Evolutionary conservation across 1,284 basidiomycete species (phyloP).

Genomic region (Moesziomyces sp.): DNA sequence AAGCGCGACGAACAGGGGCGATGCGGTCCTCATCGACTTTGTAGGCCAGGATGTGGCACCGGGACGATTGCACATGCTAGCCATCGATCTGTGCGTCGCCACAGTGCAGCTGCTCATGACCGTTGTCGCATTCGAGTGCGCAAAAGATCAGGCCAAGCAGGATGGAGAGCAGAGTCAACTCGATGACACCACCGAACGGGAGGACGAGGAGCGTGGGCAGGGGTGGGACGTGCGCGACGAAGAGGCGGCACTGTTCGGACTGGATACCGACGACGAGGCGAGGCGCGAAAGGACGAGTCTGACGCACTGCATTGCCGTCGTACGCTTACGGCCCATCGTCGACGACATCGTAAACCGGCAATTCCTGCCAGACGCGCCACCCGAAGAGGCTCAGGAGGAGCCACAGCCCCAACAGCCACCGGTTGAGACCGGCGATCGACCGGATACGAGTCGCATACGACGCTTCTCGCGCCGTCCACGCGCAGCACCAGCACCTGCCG

Average conservation of each 20-base stretch:
- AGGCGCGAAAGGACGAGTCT: conserved; percentile 21
- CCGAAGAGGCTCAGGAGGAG: conserved; percentile 1
- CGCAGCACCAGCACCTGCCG: background rate
- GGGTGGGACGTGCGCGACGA: conserved; percentile 45
- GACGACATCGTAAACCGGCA: conserved; percentile 26
- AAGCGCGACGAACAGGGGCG: conserved; percentile 5
- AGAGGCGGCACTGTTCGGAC: conserved; percentile 31
- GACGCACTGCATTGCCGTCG: conserved; percentile 39
- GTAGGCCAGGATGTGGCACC: conserved; percentile 43
- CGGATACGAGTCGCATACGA: conserved; percentile 31
- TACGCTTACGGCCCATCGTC: conserved; percentile 18
- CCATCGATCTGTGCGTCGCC: conserved; percentile 33
- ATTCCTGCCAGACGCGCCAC: conserved; percentile 7
- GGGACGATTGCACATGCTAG: conserved; percentile 39
- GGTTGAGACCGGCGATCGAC: conserved; percentile 1
- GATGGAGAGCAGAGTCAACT: conserved; percentile 33
- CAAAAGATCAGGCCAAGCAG: conserved; percentile 28
- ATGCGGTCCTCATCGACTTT: conserved; percentile 57
- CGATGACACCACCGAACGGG: conserved; percentile 21
- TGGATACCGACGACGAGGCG: conserved; percentile 18
- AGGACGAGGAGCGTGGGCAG: conserved; percentile 22
- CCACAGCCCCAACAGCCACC: conserved; percentile 1
- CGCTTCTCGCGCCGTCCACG: conserved; percentile 34
- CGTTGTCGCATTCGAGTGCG: conserved; percentile 42
- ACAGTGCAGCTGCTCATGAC: conserved; percentile 39